Evolutionary conservation across 2,329 filamentous ascomycete species (phyloP).

Genomic region (Neofusicoccum kwambonambiense): DNA sequence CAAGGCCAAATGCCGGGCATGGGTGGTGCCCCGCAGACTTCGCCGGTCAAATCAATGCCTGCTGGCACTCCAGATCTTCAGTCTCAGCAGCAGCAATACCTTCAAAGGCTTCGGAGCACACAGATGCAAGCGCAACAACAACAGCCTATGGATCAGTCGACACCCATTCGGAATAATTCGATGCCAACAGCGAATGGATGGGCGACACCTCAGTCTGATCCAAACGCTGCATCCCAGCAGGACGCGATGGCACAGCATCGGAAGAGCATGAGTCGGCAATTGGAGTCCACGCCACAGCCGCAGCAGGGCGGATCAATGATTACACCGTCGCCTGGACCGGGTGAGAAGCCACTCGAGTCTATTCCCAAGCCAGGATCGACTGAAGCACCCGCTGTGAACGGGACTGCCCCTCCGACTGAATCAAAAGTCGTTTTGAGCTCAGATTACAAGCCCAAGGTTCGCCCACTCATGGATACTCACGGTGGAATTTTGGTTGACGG

Average conservation of each 20-base stretch:
- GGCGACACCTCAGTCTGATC: constrained; percentile 45
- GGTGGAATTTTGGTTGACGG: constrained; percentile 72
- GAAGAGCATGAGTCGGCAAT: constrained; percentile 37
- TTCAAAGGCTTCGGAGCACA: constrained; percentile 17
- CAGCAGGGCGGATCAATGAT: constrained; percentile 27
- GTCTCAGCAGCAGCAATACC: constrained; percentile 39
- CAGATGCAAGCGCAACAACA: constrained; percentile 13
- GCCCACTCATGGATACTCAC: constrained; percentile 50
- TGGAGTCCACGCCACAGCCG: constrained; percentile 36
- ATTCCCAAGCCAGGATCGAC: constrained; percentile 15
- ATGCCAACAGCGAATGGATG: constrained; percentile 40
- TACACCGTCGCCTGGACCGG: constrained; percentile 28
- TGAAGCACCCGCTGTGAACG: constrained; percentile 24
- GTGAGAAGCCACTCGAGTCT: constrained; percentile 27
- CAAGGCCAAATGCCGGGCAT: constrained; percentile 39
- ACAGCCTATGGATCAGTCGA: constrained; percentile 11
- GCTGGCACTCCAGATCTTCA: constrained; percentile 46
- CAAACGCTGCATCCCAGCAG: constrained; percentile 17
- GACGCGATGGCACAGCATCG: constrained; percentile 26
- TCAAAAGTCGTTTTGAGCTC: constrained; percentile 19
- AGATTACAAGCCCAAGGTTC: constrained; percentile 33
- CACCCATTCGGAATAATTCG: constrained; percentile 15
- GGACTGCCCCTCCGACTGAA: constrained; percentile 18
- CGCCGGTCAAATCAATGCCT: constrained; percentile 33
- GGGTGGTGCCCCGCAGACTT: constrained; percentile 28